Conservation (phyloP, 306 rosid genomes). For the Benincasa hispida region DNA sequence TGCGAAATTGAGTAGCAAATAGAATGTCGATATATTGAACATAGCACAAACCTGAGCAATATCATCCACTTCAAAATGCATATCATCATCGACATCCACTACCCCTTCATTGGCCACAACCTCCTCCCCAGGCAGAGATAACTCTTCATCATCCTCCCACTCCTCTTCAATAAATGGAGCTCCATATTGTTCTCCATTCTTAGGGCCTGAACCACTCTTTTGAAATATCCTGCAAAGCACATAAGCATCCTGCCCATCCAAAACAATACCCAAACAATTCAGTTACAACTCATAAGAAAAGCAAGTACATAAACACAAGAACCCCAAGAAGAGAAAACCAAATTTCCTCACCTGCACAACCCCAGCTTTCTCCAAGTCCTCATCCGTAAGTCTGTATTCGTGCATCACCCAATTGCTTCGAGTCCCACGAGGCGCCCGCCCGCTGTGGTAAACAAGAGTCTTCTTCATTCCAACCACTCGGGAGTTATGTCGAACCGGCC, state of each 20-base stretch:
- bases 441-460: slow-evolving; percentile 76
- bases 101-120: slow-evolving; percentile 2
- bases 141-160: slow-evolving; percentile 53
- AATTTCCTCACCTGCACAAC: slow-evolving; percentile 27
- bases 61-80: slow-evolving; percentile 26
- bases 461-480: slow-evolving; percentile 76
- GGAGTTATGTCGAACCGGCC: slow-evolving; percentile 21
- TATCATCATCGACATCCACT: slow-evolving; percentile 4
- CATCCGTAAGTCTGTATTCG: slow-evolving; percentile 57
- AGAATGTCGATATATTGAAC: background rate
- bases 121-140: slow-evolving; percentile 20
- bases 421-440: slow-evolving; percentile 65
- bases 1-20: background rate
- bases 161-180: slow-evolving; percentile 82
- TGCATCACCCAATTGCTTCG: slow-evolving; percentile 98
- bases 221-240: slow-evolving; percentile 86
- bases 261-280: slow-evolving; percentile 10
- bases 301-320: background rate
- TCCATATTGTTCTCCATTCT: slow-evolving; percentile 91
- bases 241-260: slow-evolving; percentile 52
- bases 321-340: background rate
- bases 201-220: slow-evolving; percentile 94
- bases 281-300: background rate
- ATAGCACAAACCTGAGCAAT: slow-evolving; percentile 43
- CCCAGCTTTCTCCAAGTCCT: slow-evolving; percentile 41